These are phyloP conservation scores for Penicillium sp. DNA, from an alignment of 2,329 filamentous ascomycete species.

Conservation along the genomic window DNA sequence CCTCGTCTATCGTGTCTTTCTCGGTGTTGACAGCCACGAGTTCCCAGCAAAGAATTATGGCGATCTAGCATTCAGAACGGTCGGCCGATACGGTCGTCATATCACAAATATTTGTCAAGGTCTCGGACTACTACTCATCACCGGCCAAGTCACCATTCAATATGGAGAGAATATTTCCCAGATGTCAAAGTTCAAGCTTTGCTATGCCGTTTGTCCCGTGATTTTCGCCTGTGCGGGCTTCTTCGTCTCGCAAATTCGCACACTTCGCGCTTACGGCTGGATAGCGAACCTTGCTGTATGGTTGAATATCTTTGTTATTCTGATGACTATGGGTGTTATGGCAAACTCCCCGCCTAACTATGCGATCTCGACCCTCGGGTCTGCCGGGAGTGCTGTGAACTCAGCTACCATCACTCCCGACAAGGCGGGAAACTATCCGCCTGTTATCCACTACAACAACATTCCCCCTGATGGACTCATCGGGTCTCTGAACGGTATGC, in stretches of 20 bases:
- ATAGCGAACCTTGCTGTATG: constrained; percentile 55
- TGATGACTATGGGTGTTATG: constrained; percentile 54
- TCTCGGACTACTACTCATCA: constrained; percentile 47
- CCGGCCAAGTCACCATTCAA: constrained; percentile 50
- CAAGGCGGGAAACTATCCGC: constrained; percentile 27
- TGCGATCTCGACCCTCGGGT: constrained; percentile 23
- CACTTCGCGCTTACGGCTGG: constrained; percentile 52
- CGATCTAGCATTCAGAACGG: constrained; percentile 41
- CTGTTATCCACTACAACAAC: constrained; percentile 41
- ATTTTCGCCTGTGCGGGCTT: constrained; percentile 51
- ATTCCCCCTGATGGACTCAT: constrained; percentile 42
- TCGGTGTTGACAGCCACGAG: constrained; percentile 39
- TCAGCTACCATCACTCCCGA: constrained; percentile 24
- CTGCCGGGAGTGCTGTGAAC: constrained; percentile 25
- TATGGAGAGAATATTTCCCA: constrained; percentile 55
- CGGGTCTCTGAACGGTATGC: constrained; percentile 49
- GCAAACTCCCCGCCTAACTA: constrained; percentile 51
- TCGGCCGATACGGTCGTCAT: constrained; percentile 35
- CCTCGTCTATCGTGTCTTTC: constrained; percentile 40
- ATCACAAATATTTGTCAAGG: constrained; percentile 39
- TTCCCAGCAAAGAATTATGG: constrained; percentile 42
- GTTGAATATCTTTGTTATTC: constrained; percentile 53
- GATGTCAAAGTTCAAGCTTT: constrained; percentile 48
- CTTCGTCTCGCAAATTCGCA: constrained; percentile 53
- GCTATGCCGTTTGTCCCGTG: constrained; percentile 52